Evolutionary conservation across 164 flowering plant species (phyloP), one percentile per base, ranked within the genome.

Genomic region (Malania oleifera): DNA sequence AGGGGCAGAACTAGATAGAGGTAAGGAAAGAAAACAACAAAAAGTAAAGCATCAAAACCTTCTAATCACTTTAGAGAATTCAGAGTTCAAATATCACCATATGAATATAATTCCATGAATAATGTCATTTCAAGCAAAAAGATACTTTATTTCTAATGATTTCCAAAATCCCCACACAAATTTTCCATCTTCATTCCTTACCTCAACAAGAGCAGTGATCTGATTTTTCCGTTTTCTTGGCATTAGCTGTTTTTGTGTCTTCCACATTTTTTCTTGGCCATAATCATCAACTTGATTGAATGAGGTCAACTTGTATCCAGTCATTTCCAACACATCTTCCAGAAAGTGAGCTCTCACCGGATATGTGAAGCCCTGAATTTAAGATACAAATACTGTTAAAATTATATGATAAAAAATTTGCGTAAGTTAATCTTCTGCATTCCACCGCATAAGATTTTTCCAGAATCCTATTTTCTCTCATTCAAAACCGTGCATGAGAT

Each of bases 241-340:
- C 35, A 71, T 70, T 54, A 91, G 79, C 75, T 90, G 99, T 73
- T 56, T 82, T 57, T 95, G 93, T 40, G 95, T 95, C 69, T 95
- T 95, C 99, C 99, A 90, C 76, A 82, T 3, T 68, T 88, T 95
- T 47, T 95, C 99, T 80, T 91, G 95, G 62, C 99, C 99, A 81
- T 88, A 93, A 66, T 93, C 97, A 80, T 93, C 99, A 73, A 93
- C 56, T 83, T 93, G 99, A 66, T 93, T 93, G 70, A 85, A 88
- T 51, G 99, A 80, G 56, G 91, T 81, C 79, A 95, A 62, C 74
- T 88, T 90, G 65, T 86, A 88, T 56, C 99, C 97, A 14, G 97
- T 88, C 45, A 75, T 79, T 66, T 90, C 97, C 66, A 95, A 59
- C 52, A 95, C 74, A 77, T 95, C 97, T 75, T 91, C 97, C 54